Percentiles rank a stretch among this genome's conserved stretches.
Conservation (phyloP, 2,329 filamentous ascomycete genomes). For the Nannizzia gypsea region DNA sequence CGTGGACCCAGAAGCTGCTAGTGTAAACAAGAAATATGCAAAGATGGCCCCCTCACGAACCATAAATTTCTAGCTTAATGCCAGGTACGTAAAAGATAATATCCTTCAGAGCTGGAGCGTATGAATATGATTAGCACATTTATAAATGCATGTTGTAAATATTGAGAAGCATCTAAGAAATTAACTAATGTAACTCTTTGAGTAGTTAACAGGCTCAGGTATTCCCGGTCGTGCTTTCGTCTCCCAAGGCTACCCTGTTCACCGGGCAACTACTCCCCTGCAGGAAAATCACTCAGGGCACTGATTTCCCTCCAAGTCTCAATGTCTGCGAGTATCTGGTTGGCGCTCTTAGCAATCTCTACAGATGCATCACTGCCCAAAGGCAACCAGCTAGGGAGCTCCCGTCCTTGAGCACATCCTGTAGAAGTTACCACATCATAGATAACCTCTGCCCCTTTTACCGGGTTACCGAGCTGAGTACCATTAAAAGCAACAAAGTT, state of each 20-base stretch:
- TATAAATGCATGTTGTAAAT: too few species aligned
- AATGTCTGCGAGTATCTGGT: constrained; percentile 33
- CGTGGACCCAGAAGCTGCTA: too few species aligned
- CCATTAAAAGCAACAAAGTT: constrained; percentile 17
- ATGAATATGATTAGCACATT: too few species aligned
- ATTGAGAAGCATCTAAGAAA: too few species aligned
- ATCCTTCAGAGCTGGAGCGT: too few species aligned
- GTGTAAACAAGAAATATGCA: too few species aligned
- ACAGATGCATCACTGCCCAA: constrained; percentile 17
- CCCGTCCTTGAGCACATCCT: constrained; percentile 16
- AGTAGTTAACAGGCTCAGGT: too few species aligned
- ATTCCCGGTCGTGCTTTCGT: too few species aligned
- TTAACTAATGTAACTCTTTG: too few species aligned
- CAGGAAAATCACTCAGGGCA: neutral
- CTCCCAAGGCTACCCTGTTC: neutral
- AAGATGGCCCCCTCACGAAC: too few species aligned
- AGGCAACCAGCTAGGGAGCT: constrained; percentile 19
- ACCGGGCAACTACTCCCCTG: neutral
- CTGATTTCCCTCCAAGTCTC: constrained; percentile 35
- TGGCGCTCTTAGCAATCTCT: constrained; percentile 27
- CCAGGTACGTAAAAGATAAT: too few species aligned
- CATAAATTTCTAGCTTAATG: too few species aligned
- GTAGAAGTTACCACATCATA: constrained; percentile 22
- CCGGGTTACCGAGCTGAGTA: constrained; percentile 21
- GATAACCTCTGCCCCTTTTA: constrained; percentile 23